A percentile compares a stretch with the other conserved stretches of the same genome.
Evolutionary conservation across 2,329 filamentous ascomycete species (phyloP).

Genomic region (Stagonosporopsis rhizophila): DNA sequence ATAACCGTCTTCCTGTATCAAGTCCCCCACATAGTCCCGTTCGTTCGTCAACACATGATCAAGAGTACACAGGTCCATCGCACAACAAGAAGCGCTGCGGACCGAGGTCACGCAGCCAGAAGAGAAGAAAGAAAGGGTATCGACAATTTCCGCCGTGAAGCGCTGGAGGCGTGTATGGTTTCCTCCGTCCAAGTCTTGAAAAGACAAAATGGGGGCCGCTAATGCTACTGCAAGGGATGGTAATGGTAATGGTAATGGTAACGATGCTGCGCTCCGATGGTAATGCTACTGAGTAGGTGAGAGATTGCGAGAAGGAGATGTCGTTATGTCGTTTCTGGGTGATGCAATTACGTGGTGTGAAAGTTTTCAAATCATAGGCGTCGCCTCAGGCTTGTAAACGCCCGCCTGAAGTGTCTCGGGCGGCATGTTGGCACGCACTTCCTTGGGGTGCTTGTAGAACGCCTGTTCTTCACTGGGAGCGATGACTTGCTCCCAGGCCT

Average conservation of each 20-base stretch:
- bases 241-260: slow-evolving; percentile 1
- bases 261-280: slow-evolving; percentile 12
- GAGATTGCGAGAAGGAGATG: slow-evolving; percentile 34
- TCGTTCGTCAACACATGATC: neutral
- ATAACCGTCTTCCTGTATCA: slow-evolving; percentile 12
- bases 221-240: slow-evolving; percentile 14
- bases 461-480: slow-evolving; percentile 41
- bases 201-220: slow-evolving; percentile 28
- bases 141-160: slow-evolving; percentile 45
- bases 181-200: slow-evolving; percentile 25
- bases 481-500: slow-evolving; percentile 51
- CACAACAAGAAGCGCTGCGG: slow-evolving; percentile 10
- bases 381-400: slow-evolving; percentile 46
- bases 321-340: slow-evolving; percentile 43
- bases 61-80: slow-evolving; percentile 1
- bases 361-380: slow-evolving; percentile 45
- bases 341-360: slow-evolving; percentile 1
- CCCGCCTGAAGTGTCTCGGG: slow-evolving; percentile 55
- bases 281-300: slow-evolving; percentile 19
- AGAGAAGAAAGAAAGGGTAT: slow-evolving; percentile 39
- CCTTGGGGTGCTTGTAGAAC: slow-evolving; percentile 53
- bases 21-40: slow-evolving; percentile 17
- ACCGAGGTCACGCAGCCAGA: slow-evolving; percentile 6
- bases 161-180: slow-evolving; percentile 23
- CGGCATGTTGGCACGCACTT: slow-evolving; percentile 59